A percentile compares a stretch with the other conserved stretches of the same genome.
Conservation (phyloP, 345 rosid species). For the Clausena lansium region DNA sequence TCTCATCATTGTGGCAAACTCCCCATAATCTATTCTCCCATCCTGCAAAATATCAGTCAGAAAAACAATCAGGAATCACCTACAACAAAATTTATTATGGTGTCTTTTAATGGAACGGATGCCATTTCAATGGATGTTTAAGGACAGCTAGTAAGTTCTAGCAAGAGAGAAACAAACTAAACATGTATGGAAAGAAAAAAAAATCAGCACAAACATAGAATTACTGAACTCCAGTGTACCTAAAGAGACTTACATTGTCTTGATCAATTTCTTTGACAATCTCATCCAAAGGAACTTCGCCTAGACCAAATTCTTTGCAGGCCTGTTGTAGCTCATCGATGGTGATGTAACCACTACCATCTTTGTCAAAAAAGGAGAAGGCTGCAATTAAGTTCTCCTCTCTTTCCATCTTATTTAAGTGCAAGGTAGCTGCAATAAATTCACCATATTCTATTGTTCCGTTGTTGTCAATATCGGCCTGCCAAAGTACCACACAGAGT, state of each 20-base stretch:
- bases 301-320: slow-evolving; percentile 89
- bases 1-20: slow-evolving; percentile 92
- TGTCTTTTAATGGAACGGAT: neutral
- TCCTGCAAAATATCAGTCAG: slow-evolving; percentile 47
- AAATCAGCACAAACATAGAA: neutral
- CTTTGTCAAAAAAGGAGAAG: slow-evolving; percentile 86
- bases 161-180: neutral
- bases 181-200: neutral
- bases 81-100: neutral
- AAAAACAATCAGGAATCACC: neutral
- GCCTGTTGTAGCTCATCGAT: slow-evolving; percentile 92
- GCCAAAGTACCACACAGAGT: slow-evolving; percentile 23
- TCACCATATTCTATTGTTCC: slow-evolving; percentile 94
- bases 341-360: slow-evolving; percentile 89
- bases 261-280: slow-evolving; percentile 83
- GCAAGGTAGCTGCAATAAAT: slow-evolving; percentile 92
- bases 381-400: slow-evolving; percentile 90
- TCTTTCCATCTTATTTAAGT: slow-evolving; percentile 84
- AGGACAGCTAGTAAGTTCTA: neutral
- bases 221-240: neutral
- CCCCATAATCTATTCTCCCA: slow-evolving; percentile 79
- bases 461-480: slow-evolving; percentile 94
- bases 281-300: slow-evolving; percentile 75
- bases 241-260: slow-evolving; percentile 68
- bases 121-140: neutral